Percentiles rank a stretch among this genome's conserved stretches.
Evolutionary conservation across 2,329 filamentous ascomycete genomes (phyloP).

Genomic region (Aspergillus felis): DNA sequence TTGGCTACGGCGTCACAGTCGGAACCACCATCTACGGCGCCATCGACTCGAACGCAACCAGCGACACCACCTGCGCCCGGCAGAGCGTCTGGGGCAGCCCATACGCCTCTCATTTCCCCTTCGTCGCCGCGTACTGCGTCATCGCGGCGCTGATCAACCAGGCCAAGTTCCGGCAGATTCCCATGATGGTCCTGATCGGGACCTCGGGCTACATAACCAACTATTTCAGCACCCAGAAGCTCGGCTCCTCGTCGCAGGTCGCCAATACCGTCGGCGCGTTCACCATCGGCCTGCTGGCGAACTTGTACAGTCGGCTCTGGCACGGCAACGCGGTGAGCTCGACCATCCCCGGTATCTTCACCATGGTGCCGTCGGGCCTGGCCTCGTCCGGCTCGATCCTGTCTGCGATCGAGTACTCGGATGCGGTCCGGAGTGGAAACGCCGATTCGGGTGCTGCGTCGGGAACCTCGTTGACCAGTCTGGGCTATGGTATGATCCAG

Average conservation of each 20-base stretch:
- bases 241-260: conserved; percentile 63
- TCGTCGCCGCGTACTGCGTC: conserved; percentile 68
- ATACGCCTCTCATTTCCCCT: conserved; percentile 57
- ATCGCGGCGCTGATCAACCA: conserved; percentile 76
- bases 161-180: conserved; percentile 70
- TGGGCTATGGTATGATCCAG: conserved; percentile 45
- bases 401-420: conserved; percentile 51
- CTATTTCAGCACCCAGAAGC: conserved; percentile 51
- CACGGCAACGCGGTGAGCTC: conserved; percentile 78
- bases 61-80: conserved; percentile 39
- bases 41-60: conserved; percentile 52
- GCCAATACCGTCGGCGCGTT: conserved; percentile 73
- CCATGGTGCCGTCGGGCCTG: conserved; percentile 57
- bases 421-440: conserved; percentile 42
- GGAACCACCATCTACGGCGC: conserved; percentile 59
- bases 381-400: conserved; percentile 54
- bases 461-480: conserved; percentile 23
- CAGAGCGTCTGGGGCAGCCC: conserved; percentile 46
- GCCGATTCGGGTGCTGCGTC: conserved; percentile 4
- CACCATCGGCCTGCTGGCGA: conserved; percentile 70
- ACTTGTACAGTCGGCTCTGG: conserved; percentile 65
- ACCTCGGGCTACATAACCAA: conserved; percentile 58
- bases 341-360: conserved; percentile 81
- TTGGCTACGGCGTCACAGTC: conserved; percentile 67
- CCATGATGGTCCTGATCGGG: conserved; percentile 69